Base-by-base conservation (phyloP, 1,284 basidiomycete genomes). In the Somion occarium region DNA sequence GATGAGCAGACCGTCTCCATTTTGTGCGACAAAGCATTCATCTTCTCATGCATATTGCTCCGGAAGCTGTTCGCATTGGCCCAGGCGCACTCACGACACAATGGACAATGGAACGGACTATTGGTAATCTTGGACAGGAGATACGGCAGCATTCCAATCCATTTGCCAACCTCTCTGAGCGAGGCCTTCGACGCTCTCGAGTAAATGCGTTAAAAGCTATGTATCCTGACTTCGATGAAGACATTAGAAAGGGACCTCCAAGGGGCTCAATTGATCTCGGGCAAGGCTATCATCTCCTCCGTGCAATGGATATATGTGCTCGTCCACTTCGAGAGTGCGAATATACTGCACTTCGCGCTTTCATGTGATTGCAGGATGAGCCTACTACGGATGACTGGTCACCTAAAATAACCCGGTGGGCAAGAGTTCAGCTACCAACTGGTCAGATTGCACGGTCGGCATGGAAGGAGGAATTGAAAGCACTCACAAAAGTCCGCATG, bases 391-490 rank as follows among this genome's bases (percentile, higher is more conserved):
- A 24, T 5, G 38, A 38, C 4, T 49, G 46, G 46, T 12, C 20
- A 27, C 45, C 50, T 7, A 15, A 24, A 25, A n/a, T 58, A 3
- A 3, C 2, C 22, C 13, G 57, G 4, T 69, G 64, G 66, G 64
- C 64, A 12, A 55, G 62, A 1, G 34, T 67, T 5, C 46, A 41
- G 2, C 53, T 69, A 12, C 65, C 68, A 1, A 68, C 59, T 54
- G 62, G 62, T 1, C 66, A 69, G 27, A 57, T 63, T 34, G 63
- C 61, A 1, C 54, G 64, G 0, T 60, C 58, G 1, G 12, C 23
- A 2, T 67, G 64, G 63, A 59, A 55, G 27, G 66, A 67, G 45
- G 23, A 4, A 5, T 26, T 43, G 3, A 56, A 56, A 39, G 3
- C 45, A 1, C 25, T 49, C 11, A 13, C 25, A 1, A 19, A 48